Evolutionary conservation across 805 yeast genomes (phyloP), one percentile per base, ranked within the genome.

Genomic region (Candida krabiensis): DNA sequence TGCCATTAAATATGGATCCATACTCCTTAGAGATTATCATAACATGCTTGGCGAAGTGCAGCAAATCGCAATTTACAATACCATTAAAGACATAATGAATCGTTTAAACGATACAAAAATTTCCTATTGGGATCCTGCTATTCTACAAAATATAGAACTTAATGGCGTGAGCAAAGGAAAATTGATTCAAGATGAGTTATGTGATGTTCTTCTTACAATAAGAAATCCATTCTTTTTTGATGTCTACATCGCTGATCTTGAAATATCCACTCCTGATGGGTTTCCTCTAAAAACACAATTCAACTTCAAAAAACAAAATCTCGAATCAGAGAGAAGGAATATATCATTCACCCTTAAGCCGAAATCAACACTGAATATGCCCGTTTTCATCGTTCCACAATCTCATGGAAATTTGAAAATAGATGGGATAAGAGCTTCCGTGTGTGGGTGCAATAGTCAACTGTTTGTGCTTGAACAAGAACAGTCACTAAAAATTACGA

Each of bases 191-290:
- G 85, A 80, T 23, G 96, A 88, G 37, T 66, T 74, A 4, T 73
- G 77, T 9, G 83, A 79, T 40, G 65, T 85, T 13, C 56, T 66
- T 5, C 63, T 86, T 2, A 63, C 68, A 3, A 52, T 90, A 7
- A 89, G 84, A 53, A 91, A 91, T 56, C 96, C 96, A 7, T 87
- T 79, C 62, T 75, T 76, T 5, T 87, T 86, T 58, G 87, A 83
- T 28, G 64, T 90, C 11, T 80, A 77, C 26, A 63, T 90, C 4
- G 66, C 68, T 14, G 72, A 72, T 21, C 53, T 83, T 3, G 52
- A 63, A 26, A 60, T 83, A 2, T 47, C 52, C 4, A 50, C 63
- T 4, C 36, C 46, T 1, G 58, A 49, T 17, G 37, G 43, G 5
- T 55, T 64, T 13, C 44, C 60, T 5, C 7, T 55, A 38, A 52